Evolutionary conservation across 495 filamentous ascomycete genomes (phyloP).

Genomic region (Penicillium argentinense): DNA sequence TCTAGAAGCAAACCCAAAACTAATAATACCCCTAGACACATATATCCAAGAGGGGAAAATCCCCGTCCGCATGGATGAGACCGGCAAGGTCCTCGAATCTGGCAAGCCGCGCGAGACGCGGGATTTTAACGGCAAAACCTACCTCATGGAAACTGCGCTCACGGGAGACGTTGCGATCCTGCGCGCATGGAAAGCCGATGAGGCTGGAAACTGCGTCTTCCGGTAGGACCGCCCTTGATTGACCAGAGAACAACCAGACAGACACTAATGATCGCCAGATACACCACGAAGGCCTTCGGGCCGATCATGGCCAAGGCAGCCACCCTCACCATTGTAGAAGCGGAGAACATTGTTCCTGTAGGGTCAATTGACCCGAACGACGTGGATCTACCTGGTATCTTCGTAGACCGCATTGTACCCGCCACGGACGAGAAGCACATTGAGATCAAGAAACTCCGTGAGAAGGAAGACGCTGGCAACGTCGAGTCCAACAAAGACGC

Average conservation of each 20-base stretch:
- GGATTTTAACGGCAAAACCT: slow-evolving; percentile 80
- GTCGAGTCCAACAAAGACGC: slow-evolving; percentile 57
- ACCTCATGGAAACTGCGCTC: slow-evolving; percentile 82
- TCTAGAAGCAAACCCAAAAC: no score
- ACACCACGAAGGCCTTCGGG: slow-evolving; percentile 65
- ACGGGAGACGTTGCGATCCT: slow-evolving; percentile 86
- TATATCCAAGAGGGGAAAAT: slow-evolving; percentile 83
- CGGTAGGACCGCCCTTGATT: slow-evolving; percentile 64
- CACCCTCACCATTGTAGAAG: slow-evolving; percentile 85
- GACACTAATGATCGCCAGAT: no score
- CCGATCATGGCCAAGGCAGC: slow-evolving; percentile 88
- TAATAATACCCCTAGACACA: no score
- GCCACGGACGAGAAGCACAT: slow-evolving; percentile 73
- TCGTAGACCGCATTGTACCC: slow-evolving; percentile 81
- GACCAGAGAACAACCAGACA: no score
- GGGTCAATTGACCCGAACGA: slow-evolving; percentile 78
- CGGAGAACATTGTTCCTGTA: slow-evolving; percentile 83
- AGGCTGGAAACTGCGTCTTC: slow-evolving; percentile 88
- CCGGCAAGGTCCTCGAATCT: slow-evolving; percentile 70
- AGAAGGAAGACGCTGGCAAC: slow-evolving; percentile 49
- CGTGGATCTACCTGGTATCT: slow-evolving; percentile 86
- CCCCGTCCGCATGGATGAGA: slow-evolving; percentile 70
- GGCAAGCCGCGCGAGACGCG: slow-evolving; percentile 78
- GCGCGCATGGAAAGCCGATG: slow-evolving; percentile 83
- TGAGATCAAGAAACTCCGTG: slow-evolving; percentile 75